Evolutionary conservation across 2,329 filamentous ascomycete species (phyloP), one percentile per base, ranked within the genome.

Genomic region (Aspergillus fructus): DNA sequence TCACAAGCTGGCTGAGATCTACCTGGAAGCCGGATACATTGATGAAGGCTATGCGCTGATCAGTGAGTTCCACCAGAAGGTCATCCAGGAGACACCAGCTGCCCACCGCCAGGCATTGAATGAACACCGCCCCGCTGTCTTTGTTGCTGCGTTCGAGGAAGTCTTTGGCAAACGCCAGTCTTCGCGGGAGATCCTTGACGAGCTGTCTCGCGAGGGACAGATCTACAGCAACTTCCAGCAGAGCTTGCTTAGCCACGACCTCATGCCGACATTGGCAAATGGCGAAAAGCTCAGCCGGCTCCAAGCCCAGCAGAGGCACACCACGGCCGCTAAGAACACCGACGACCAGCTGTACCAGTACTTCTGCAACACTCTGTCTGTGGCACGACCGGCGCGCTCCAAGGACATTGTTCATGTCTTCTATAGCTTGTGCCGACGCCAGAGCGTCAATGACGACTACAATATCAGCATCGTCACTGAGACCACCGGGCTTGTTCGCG

Each of bases 31-130:
- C 27, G 74, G 77, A 6, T 76, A 79, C 54, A 72, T 70, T 15
- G 62, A 74, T 27, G 71, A 76, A 45, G 76, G 76, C 54, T 68
- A 74, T 58, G 66, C 75, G 41, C 61, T 82, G 4, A 72, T 81
- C 5, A 71, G 78, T 34, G 77, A 82, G 58, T 66, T 83, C 13
- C 80, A 79, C 58, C 74, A 77, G 50, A 79, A 82, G 56, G 74
- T 82, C n/a, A 75, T 82, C 30, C 77, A 78, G 21, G 74, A 76
- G 37, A 75, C 79, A 40, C 63, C 74, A 40, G 66, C 65, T 6
- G 65, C 66, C 2, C 64, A 64, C 33, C 64, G 61, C 6, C 64
- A 64, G 40, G 50, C 64, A 1, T 55, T 75, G 58, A 65, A 72
- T 52, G 68, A 74, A 59, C 67, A 70, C 58, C 59, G 67, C 1